Evolutionary conservation across 371 early-diverging fungal genomes (phyloP).

Genomic region (Capillidium heterosporum): DNA sequence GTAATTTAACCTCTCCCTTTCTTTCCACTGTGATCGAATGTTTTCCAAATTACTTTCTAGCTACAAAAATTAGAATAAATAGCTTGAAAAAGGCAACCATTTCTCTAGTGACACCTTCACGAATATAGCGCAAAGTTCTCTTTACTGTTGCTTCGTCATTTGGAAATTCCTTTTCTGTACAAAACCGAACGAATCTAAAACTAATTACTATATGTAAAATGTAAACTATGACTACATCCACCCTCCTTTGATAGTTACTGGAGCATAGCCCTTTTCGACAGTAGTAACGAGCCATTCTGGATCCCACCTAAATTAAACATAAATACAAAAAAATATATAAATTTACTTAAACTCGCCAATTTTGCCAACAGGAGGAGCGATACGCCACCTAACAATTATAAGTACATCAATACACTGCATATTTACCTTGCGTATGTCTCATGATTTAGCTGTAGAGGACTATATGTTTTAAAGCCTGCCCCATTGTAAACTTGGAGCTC

Average conservation of each 20-base stretch:
- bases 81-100: slow-evolving; percentile 3
- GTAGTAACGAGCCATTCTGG: slow-evolving; percentile 26
- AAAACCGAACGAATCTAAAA: slow-evolving; percentile 33
- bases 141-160: slow-evolving; percentile 33
- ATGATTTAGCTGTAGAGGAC: slow-evolving; percentile 19
- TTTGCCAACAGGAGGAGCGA: slow-evolving; percentile 32
- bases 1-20: slow-evolving; percentile 4
- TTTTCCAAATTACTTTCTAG: neutral
- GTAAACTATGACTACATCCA: slow-evolving; percentile 21
- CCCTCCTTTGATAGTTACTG: slow-evolving; percentile 24
- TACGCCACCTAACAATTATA: slow-evolving; percentile 29
- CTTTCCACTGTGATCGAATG: slow-evolving; percentile 6
- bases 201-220: neutral
- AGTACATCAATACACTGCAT: neutral
- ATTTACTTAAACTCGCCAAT: slow-evolving; percentile 30
- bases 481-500: slow-evolving; percentile 24
- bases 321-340: neutral
- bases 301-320: slow-evolving; percentile 21
- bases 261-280: slow-evolving; percentile 31
- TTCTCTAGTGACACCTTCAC: slow-evolving; percentile 29
- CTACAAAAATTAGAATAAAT: neutral
- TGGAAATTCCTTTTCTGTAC: slow-evolving; percentile 38
- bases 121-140: slow-evolving; percentile 25
- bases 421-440: neutral
- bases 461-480: slow-evolving; percentile 27